phyloP scores from a whole-genome alignment of 345 rosid genomes.

The Pugionium cornutum region DNA sequence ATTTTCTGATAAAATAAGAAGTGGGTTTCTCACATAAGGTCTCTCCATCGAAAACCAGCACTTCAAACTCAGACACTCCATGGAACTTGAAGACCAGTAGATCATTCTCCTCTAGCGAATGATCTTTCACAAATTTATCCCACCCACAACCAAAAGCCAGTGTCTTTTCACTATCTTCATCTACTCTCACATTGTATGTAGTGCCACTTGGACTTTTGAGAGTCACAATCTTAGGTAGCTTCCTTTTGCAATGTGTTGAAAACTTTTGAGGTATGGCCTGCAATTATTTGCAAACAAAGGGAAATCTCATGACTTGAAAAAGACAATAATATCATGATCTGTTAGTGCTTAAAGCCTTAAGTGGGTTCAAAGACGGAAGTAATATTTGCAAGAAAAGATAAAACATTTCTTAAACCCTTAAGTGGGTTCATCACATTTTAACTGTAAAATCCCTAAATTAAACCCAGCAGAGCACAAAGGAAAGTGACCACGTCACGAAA shows the following conservation, averaged over 20 bases:
- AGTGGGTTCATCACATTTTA: too few species aligned
- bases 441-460: background rate
- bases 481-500: too few species aligned
- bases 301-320: too few species aligned
- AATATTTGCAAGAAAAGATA: too few species aligned
- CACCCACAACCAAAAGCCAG: constrained; percentile 60
- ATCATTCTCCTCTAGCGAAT: constrained; percentile 60
- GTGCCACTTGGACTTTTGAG: constrained; percentile 71
- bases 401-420: too few species aligned
- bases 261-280: constrained; percentile 69
- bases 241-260: constrained; percentile 49
- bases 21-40: constrained; percentile 72
- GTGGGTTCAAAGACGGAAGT: too few species aligned
- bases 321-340: too few species aligned
- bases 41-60: constrained; percentile 53
- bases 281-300: too few species aligned
- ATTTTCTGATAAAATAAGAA: constrained; percentile 59
- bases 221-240: constrained; percentile 54
- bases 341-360: too few species aligned
- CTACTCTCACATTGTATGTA: constrained; percentile 52
- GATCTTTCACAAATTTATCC: constrained; percentile 58
- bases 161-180: constrained; percentile 39
- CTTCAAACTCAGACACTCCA: constrained; percentile 70
- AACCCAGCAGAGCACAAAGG: background rate
- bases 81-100: constrained; percentile 67